Base-by-base conservation (phyloP, 2,329 filamentous ascomycete species). In the Pseudocercospora macadamiae region DNA sequence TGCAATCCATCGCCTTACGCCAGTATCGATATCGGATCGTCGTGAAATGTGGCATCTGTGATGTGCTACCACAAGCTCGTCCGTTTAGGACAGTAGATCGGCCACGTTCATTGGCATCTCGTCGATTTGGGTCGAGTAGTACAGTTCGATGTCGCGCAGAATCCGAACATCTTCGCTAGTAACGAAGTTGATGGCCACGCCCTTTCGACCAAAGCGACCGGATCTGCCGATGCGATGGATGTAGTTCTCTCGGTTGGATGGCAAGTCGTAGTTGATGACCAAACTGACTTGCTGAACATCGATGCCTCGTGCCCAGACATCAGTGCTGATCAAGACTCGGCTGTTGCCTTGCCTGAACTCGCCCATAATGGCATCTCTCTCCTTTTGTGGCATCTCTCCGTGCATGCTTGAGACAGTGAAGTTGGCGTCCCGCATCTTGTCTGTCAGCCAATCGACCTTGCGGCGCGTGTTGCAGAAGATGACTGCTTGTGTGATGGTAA, bases 401-500 rank as follows among this genome's bases (percentile, higher is more conserved):
- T 99, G 95, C 95, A 99, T 99, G 70, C 90, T 93, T 70, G 90
- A 96, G 66, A 99, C 95, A 0, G 95, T 99, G 76, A 99, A 99
- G 80, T 99, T 97, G 70, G 92, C 91, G 76, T 97, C 95, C 64
- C 92, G 90, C 91, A 99, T 96, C 83, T 99, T 99, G 80, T 99
- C 95, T 3, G 95, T 97, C 60, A 99, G 81, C 95, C 95, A 99
- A 76, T 99, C 95, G 54, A 99, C 95, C 89, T 99, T 99, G 76
- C 95, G 87, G 67, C 95, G 89, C 5, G 95, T 99, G 79, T 99
- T 99, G 84, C 95, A 99, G 83, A 99, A 99, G 75, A 99, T 99
- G 75, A 99, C 95, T 45, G 95, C 95, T 80, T 97, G 95, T 14
- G 95, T 97, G 73, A 99, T 97, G 55, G 95, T 99, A 44, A 99